phyloP scores from a whole-genome alignment of 1,284 basidiomycete genomes.

The Boletus coffeatus region DNA sequence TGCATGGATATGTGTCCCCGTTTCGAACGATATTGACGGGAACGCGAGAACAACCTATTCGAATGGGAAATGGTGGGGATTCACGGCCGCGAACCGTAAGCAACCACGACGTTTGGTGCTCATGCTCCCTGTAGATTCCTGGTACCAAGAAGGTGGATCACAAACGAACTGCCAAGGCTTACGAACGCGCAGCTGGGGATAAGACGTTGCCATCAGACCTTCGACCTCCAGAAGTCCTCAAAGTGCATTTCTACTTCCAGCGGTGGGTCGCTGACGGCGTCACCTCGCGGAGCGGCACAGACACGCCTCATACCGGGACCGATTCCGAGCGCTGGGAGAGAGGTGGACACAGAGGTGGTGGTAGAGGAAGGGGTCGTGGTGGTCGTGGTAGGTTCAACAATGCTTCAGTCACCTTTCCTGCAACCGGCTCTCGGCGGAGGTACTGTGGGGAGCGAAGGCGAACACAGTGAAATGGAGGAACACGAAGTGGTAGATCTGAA shows the following conservation, averaged over 20 bases:
- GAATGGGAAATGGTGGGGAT: slow-evolving; percentile 77
- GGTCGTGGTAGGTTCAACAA: slow-evolving; percentile 36
- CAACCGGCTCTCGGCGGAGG: slow-evolving; percentile 25
- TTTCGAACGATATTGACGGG: slow-evolving; percentile 88
- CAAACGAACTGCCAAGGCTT: slow-evolving; percentile 87
- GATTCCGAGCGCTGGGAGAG: slow-evolving; percentile 56
- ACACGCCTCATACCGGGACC: slow-evolving; percentile 30
- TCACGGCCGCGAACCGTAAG: slow-evolving; percentile 6
- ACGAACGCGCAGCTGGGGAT: slow-evolving; percentile 92
- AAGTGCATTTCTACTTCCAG: slow-evolving; percentile 40
- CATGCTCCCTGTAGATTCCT: slow-evolving; percentile 47
- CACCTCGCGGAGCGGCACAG: slow-evolving; percentile 30
- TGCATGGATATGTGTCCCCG: slow-evolving; percentile 94
- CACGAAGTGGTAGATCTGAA: slow-evolving; percentile 24
- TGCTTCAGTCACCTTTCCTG: slow-evolving; percentile 29
- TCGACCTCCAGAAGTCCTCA: slow-evolving; percentile 81
- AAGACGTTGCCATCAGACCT: slow-evolving; percentile 91
- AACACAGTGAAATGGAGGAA: slow-evolving; percentile 24
- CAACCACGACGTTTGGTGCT: slow-evolving; percentile 29
- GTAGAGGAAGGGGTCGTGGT: slow-evolving; percentile 35
- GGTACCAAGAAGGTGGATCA: slow-evolving; percentile 81
- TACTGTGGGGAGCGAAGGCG: slow-evolving; percentile 28
- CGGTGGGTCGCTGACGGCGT: slow-evolving; percentile 46
- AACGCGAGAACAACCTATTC: slow-evolving; percentile 86
- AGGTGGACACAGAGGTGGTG: slow-evolving; percentile 39